phyloP scores from a whole-genome alignment of 306 rosid species.

The Cucurbita argyrosperma region DNA sequence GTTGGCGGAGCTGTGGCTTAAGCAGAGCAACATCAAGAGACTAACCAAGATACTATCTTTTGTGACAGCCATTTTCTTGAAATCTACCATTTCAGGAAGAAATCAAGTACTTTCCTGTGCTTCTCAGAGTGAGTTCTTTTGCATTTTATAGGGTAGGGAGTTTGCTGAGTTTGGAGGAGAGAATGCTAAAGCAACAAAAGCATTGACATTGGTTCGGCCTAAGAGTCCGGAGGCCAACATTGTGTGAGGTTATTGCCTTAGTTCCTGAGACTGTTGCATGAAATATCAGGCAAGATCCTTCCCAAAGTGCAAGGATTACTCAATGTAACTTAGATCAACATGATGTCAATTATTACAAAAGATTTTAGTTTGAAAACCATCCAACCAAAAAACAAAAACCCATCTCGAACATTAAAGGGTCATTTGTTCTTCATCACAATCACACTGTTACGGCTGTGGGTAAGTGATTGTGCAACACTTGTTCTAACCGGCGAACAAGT shows the following conservation, averaged over 20 bases:
- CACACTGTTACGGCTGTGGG: no score
- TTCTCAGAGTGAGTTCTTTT: not conserved
- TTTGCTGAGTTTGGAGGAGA: not conserved
- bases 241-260: not conserved
- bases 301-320: not conserved
- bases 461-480: no score
- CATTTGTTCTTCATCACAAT: no score
- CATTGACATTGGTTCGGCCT: slow-evolving; percentile 1
- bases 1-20: slow-evolving; percentile 9
- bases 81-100: not conserved
- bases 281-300: not conserved
- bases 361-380: not conserved
- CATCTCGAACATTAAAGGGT: no score
- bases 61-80: not conserved
- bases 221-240: slow-evolving; percentile 2
- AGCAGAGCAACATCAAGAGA: slow-evolving; percentile 21
- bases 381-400: not conserved
- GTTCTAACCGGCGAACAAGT: no score
- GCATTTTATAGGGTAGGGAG: not conserved
- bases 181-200: not conserved
- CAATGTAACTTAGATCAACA: not conserved
- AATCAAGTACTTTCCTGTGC: not conserved
- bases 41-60: not conserved
- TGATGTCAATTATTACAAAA: not conserved
- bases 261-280: not conserved